These are phyloP conservation scores for Limonium bicolor DNA, from an alignment of 148 eudicot species.

Conservation along the genomic window DNA sequence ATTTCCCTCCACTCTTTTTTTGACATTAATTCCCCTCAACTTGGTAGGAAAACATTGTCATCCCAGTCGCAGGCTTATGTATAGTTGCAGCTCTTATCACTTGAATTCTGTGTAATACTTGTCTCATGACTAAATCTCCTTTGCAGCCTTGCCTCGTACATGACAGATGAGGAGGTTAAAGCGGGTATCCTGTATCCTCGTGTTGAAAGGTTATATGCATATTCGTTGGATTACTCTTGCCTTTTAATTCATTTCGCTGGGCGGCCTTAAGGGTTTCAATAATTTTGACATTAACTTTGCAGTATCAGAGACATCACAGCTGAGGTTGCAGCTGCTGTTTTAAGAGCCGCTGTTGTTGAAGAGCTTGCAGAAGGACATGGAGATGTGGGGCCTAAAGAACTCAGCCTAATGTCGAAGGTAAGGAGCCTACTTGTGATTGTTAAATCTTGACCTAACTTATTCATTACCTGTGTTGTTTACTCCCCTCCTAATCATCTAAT, in stretches of 20 bases:
- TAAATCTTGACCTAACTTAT: background rate
- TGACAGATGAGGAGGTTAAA: conserved; percentile 75
- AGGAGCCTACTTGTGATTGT: background rate
- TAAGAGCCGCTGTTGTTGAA: conserved; percentile 62
- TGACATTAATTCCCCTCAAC: too few species aligned
- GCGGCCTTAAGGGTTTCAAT: background rate
- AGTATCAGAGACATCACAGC: conserved; percentile 93
- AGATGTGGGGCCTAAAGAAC: conserved; percentile 70
- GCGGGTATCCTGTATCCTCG: conserved; percentile 76
- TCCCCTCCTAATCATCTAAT: background rate
- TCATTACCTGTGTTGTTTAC: background rate
- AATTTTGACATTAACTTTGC: conserved; percentile 7
- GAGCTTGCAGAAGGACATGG: conserved; percentile 83
- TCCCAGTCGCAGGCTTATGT: too few species aligned
- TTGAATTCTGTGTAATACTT: too few species aligned
- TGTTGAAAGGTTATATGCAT: conserved; percentile 35
- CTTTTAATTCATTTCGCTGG: background rate
- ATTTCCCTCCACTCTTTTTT: too few species aligned
- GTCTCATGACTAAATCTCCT: too few species aligned
- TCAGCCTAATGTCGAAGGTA: conserved; percentile 73
- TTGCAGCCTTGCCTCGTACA: conserved; percentile 96
- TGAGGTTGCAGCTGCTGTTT: conserved; percentile 81
- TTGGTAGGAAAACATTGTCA: too few species aligned
- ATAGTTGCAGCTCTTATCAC: too few species aligned
- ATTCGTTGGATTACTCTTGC: background rate